Base-by-base conservation (phyloP, 306 rosid genomes). In the Coriaria nepalensis region DNA sequence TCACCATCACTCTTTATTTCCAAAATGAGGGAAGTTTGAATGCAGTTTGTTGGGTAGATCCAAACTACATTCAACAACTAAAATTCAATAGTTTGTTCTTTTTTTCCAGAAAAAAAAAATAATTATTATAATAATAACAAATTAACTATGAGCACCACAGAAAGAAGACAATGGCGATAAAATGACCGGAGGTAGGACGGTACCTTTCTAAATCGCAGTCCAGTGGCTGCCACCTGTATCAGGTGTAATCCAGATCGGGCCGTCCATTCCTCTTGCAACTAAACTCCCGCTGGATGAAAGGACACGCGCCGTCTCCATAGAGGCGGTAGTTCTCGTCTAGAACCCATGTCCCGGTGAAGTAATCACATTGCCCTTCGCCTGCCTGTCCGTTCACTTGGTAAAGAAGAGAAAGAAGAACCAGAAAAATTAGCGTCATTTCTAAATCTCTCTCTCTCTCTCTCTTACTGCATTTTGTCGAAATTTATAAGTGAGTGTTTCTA, bases 221-320 rank as follows among this genome's bases (percentile, higher is more conserved):
- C 6, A 59, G 80, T 42, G 97, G 97, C 35, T 79, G 82, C 97
- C 97, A 90, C 56, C 83, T 65, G 62, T 65, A 90, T 45, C 69
- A 72, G 55, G 87, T 71, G 66, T 66, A 84, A 35, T 63, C 44
- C 43, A 38, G 74, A 49, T 90, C 97, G 0, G 84, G 82, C 3
- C 97, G 84, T 49, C 94, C 95, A 65, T 84, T 90, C 38, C 40
- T 52, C 46, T 61, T 48, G 63, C 97, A 90, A 59, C 71, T 63
- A 66, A 84, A 90, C 84, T 84, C 97, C 1, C 62, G 62, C 69
- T 79, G 74, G 6, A 90, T 64, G 68, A 90, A 90, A 2, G 82
- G 84, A 55, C 97, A 90, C 35, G 55, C 37, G 13, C 50, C 61
- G 2, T 82, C 57, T 5, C 50, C 32, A 56, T 90, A 90, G 0